Evolutionary conservation across 176 grass and related monocot genomes (phyloP).

Genomic region (Triticum timopheevii): DNA sequence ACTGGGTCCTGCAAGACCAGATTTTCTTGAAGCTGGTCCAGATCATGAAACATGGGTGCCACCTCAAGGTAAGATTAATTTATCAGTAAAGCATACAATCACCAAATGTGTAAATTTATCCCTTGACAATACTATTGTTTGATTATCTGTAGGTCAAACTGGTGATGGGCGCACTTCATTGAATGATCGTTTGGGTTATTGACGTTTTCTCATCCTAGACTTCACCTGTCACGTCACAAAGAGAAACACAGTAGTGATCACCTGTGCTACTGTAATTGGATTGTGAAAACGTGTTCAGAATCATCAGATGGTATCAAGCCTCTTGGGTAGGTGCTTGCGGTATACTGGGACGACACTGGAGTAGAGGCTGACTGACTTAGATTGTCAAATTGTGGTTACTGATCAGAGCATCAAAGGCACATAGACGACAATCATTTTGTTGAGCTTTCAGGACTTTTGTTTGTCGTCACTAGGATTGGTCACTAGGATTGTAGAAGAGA

Average conservation of each 20-base stretch:
- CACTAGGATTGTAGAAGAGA: not conserved
- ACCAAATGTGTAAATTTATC: not conserved
- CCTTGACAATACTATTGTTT: slow-evolving; percentile 6
- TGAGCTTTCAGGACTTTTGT: not conserved
- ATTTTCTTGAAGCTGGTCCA: slow-evolving; percentile 55
- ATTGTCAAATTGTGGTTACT: not conserved
- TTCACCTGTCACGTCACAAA: not conserved
- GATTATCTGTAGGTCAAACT: slow-evolving; percentile 80
- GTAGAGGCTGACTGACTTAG: not conserved
- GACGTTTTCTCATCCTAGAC: not conserved
- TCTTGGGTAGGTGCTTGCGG: not conserved
- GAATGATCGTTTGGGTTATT: slow-evolving; percentile 95
- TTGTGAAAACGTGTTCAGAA: not conserved
- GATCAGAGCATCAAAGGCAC: not conserved
- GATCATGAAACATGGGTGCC: slow-evolving; percentile 91
- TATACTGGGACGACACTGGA: not conserved
- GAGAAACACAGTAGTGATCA: not conserved
- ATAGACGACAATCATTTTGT: not conserved
- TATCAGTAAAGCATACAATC: not conserved
- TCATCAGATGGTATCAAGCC: not conserved
- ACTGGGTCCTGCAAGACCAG: slow-evolving; percentile 76
- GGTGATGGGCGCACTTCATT: slow-evolving; percentile 87
- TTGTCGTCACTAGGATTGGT: not conserved
- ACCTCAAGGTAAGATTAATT: slow-evolving; percentile 63
- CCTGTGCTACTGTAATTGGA: not conserved